Evolutionary conservation across 169 alveolate genomes (phyloP).

Genomic region (Cryptosporidium andersoni): DNA sequence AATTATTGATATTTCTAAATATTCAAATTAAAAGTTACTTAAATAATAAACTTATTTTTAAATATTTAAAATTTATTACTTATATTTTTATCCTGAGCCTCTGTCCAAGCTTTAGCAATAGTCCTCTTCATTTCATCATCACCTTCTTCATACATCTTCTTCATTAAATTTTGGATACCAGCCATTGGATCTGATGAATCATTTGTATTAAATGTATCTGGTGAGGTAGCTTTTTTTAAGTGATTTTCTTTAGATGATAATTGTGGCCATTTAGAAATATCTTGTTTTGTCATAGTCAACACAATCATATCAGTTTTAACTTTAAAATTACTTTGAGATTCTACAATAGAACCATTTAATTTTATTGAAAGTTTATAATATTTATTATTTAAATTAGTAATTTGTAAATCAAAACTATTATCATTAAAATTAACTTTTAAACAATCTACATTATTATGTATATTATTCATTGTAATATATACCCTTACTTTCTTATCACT

Average conservation of each 20-base stretch:
- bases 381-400: conserved; percentile 31
- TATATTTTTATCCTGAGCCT: conserved; percentile 74
- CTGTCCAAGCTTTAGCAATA: conserved; percentile 93
- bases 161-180: conserved; percentile 80
- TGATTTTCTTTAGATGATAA: conserved; percentile 56
- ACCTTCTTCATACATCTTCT: conserved; percentile 82
- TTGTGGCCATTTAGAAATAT: conserved; percentile 37
- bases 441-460: conserved; percentile 34
- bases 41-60: too few species aligned
- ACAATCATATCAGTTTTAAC: conserved; percentile 50
- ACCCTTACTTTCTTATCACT: conserved; percentile 64
- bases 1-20: background rate
- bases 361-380: conserved; percentile 41
- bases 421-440: conserved; percentile 16
- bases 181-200: conserved; percentile 75
- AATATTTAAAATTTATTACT: background rate
- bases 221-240: conserved; percentile 66
- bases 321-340: conserved; percentile 23
- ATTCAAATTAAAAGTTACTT: too few species aligned
- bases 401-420: conserved; percentile 29
- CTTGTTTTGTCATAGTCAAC: conserved; percentile 16
- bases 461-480: conserved; percentile 51
- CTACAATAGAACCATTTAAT: conserved; percentile 8
- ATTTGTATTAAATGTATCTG: conserved; percentile 68
- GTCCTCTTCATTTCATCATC: conserved; percentile 93